Evolutionary conservation across 345 rosid genomes (phyloP).

Genomic region (Brassica napus): Da-Ae NC_063445.1:23354001-23354500

Average conservation of each 20-base stretch:
- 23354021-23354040: conserved; percentile 22
- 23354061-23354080: neutral
- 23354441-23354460: neutral
- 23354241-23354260: conserved; percentile 14
- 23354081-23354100: conserved; percentile 24
- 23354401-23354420: neutral
- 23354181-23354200: conserved; percentile 17
- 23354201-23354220: conserved; percentile 19
- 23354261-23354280: neutral
- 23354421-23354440: conserved; percentile 3
- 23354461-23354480: neutral
- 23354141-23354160: neutral
- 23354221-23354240: conserved; percentile 20
- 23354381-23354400: neutral
- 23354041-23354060: neutral
- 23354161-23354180: conserved; percentile 19
- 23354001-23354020: neutral
- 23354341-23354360: neutral
- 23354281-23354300: conserved; percentile 6
- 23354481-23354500: neutral
- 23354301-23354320: neutral
- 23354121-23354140: neutral
- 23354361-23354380: neutral
- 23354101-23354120: neutral
- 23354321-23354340: neutral